Conservation (phyloP, 148 eudicot genomes). For the Linanthus parryae region DNA sequence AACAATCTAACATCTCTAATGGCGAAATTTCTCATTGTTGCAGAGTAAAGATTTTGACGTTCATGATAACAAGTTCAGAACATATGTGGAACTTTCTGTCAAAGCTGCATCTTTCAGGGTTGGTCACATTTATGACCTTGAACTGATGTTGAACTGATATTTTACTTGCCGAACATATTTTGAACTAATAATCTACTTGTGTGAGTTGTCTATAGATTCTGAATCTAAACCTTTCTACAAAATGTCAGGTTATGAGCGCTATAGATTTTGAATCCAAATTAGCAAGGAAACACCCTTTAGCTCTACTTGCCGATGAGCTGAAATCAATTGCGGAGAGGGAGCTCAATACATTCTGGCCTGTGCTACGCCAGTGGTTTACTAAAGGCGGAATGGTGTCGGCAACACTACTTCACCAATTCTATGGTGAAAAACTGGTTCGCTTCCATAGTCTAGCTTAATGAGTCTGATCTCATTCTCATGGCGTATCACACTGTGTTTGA, state of each 20-base stretch:
- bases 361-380: conserved; percentile 56
- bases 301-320: conserved; percentile 56
- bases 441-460: background rate
- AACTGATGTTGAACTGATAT: too few species aligned
- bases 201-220: too few species aligned
- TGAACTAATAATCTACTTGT: background rate
- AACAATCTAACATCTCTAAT: too few species aligned
- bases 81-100: conserved; percentile 47
- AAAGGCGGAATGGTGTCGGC: conserved; percentile 71
- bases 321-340: conserved; percentile 59
- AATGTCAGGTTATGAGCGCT: conserved; percentile 35
- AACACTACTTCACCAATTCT: conserved; percentile 47
- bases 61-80: conserved; percentile 36
- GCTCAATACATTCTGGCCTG: conserved; percentile 43
- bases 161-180: too few species aligned
- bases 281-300: conserved; percentile 50
- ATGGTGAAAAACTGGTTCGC: conserved; percentile 74
- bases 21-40: conserved; percentile 16
- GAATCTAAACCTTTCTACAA: too few species aligned
- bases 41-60: conserved; percentile 39
- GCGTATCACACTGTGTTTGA: background rate
- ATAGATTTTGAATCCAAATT: conserved; percentile 36
- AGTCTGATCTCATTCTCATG: background rate
- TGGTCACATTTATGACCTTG: conserved; percentile 17
- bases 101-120: conserved; percentile 72